Conservation (phyloP, 768 basidiomycete species). For the Amanita muscaria region DNA sequence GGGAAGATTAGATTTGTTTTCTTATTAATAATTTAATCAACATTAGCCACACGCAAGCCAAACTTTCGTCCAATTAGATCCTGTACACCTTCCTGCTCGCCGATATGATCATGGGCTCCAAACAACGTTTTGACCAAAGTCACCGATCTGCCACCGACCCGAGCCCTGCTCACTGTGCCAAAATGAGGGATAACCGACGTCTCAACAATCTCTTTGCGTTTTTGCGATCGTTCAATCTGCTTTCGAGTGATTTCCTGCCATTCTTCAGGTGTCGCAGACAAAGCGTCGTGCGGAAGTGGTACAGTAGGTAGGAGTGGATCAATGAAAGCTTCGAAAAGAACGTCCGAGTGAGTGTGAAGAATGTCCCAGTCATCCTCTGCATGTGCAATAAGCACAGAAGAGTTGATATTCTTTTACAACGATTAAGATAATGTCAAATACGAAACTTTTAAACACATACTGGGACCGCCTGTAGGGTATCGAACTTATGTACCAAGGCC, state of each 20-base stretch:
- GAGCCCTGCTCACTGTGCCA: conserved; percentile 43
- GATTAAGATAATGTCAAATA: conserved; percentile 11
- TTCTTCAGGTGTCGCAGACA: conserved; percentile 24
- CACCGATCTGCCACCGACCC: conserved; percentile 37
- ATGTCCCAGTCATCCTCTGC: conserved; percentile 80
- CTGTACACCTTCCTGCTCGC: conserved; percentile 63
- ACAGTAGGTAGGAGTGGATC: conserved; percentile 50
- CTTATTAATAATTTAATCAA: too few relatives aligned
- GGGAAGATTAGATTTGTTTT: too few relatives aligned
- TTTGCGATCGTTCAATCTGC: conserved; percentile 29
- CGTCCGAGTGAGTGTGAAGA: conserved; percentile 61
- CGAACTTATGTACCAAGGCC: conserved; percentile 44
- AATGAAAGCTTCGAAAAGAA: conserved; percentile 65
- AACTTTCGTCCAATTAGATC: conserved; percentile 45
- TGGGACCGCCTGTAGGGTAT: conserved; percentile 53
- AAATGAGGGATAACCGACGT: conserved; percentile 42
- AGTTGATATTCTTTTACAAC: conserved; percentile 49
- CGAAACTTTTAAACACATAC: conserved; percentile 28
- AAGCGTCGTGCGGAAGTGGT: conserved; percentile 19
- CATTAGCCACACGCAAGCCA: too few relatives aligned
- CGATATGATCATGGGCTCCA: conserved; percentile 58
- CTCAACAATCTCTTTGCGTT: conserved; percentile 36
- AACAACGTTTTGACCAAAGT: conserved; percentile 51
- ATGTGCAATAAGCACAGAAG: too few relatives aligned
- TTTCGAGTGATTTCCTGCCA: conserved; percentile 36